Evolutionary conservation across 768 basidiomycete genomes (phyloP).

Genomic region (Pisolithus marmoratus): DNA sequence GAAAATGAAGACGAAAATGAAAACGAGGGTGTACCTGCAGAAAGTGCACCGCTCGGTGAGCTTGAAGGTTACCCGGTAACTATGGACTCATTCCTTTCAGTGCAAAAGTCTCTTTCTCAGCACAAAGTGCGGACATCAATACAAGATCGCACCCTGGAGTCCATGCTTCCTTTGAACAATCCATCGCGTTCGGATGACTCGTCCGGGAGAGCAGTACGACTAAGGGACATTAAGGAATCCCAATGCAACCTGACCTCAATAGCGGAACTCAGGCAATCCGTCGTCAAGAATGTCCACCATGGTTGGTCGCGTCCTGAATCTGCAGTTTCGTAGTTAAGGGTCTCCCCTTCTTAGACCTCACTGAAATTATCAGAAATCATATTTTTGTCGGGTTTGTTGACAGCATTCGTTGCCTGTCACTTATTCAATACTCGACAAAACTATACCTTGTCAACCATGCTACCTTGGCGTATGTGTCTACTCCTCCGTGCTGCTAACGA

Average conservation of each 20-base stretch:
- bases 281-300: constrained; percentile 58
- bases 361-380: constrained; percentile 80
- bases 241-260: constrained; percentile 76
- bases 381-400: constrained; percentile 93
- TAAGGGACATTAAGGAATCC: constrained; percentile 65
- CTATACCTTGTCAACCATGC: constrained; percentile 88
- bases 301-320: constrained; percentile 40
- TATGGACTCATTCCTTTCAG: constrained; percentile 8
- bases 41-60: constrained; percentile 22
- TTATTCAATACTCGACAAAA: constrained; percentile 85
- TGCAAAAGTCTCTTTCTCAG: constrained; percentile 62
- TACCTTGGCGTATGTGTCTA: constrained; percentile 62
- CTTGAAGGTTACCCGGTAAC: neutral
- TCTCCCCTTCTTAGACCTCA: constrained; percentile 49
- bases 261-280: constrained; percentile 49
- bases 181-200: constrained; percentile 38
- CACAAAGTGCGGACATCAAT: constrained; percentile 90
- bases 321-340: neutral
- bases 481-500: neutral
- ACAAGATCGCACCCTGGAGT: constrained; percentile 86
- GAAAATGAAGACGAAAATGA: constrained; percentile 26
- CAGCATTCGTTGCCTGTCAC: constrained; percentile 59
- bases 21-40: constrained; percentile 24
- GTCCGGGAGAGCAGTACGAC: constrained; percentile 20
- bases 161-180: constrained; percentile 78